Base-by-base conservation (phyloP, 192 early-diverging fungal genomes). In the Coemansia sp. region DNA sequence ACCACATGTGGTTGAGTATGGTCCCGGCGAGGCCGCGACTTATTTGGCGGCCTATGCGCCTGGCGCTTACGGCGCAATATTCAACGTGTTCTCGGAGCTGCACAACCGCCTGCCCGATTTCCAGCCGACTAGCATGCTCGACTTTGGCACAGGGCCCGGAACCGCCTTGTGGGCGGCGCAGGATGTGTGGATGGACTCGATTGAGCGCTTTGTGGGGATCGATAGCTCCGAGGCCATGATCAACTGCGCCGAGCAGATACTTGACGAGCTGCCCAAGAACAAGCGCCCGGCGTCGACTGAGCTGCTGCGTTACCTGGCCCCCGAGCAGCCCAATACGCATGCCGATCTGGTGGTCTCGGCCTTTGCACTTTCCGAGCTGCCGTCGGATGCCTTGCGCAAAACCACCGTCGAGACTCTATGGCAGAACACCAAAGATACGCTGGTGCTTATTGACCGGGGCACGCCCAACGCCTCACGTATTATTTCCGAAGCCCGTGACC, bases 121-220 rank as follows among this genome's bases (percentile, higher is more conserved):
- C 50, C 31, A 46, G 0, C 90, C 90, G 0, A 59, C 31, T 22
- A 70, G 59, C 6, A 62, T 90, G 10, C 49, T 91, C 50, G 92
- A 94, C 69, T 92, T 91, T 68, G 92, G 87, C 19, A 81, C 81
- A 0, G 92, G 92, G 4, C 88, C 92, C 2, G 92, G 85, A n/a
- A 85, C 87, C 5, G 88, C 78, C 5, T 74, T 91, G 19, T 94
- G 90, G 87, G 89, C 86, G 7, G 68, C 81, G 10, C 77, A 84
- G 40, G 75, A 85, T 15, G 61, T 81, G 7, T 92, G 82, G 75
- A 34, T 58, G 2, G 26, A 50, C 1, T n/a, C 32, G 17, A 19
- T 90, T 1, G 34, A 81, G 5, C 50, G 41, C 17, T 85, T 70
- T 36, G 69, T 75, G 5, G 90, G 86, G 8, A 73, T 94, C 12